phyloP scores from a whole-genome alignment of 331 rosid species.

The Quercus phellos region DNA sequence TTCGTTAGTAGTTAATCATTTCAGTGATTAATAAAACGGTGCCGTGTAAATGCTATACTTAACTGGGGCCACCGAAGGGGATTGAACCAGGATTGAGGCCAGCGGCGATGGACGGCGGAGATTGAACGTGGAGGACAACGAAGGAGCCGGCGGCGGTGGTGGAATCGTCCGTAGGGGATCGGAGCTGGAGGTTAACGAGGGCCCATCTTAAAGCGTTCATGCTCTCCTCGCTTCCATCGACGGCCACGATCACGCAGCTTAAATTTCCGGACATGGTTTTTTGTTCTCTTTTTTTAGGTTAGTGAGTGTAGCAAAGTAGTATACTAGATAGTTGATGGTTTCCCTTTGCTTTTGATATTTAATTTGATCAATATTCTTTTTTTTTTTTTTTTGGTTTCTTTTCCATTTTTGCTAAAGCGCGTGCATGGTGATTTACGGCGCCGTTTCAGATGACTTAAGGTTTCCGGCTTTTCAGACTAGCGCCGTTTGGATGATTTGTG shows the following conservation, averaged over 20 bases:
- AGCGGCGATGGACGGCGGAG: slow-evolving; percentile 68
- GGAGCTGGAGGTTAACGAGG: slow-evolving; percentile 63
- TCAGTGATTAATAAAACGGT: not conserved
- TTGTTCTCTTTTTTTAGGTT: no score
- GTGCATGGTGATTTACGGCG: no score
- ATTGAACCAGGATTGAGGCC: slow-evolving; percentile 71
- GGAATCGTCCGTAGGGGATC: slow-evolving; percentile 42
- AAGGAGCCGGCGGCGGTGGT: slow-evolving; percentile 28
- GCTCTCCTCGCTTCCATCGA: slow-evolving; percentile 86
- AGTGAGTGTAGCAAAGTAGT: no score
- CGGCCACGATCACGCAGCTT: slow-evolving; percentile 60
- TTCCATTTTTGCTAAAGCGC: no score
- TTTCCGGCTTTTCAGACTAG: no score
- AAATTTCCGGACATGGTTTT: slow-evolving; percentile 51
- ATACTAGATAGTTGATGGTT: no score
- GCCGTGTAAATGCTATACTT: slow-evolving; percentile 6
- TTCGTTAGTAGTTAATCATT: not conserved
- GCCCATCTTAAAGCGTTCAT: slow-evolving; percentile 82
- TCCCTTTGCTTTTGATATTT: no score
- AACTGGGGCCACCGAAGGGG: slow-evolving; percentile 92
- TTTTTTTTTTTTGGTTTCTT: no score
- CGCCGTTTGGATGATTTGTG: no score
- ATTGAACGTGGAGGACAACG: slow-evolving; percentile 66
- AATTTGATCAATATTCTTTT: no score
- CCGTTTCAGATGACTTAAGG: no score